Conservation (phyloP, 1,139 yeast species). For the Candida tropicalis region DNA sequence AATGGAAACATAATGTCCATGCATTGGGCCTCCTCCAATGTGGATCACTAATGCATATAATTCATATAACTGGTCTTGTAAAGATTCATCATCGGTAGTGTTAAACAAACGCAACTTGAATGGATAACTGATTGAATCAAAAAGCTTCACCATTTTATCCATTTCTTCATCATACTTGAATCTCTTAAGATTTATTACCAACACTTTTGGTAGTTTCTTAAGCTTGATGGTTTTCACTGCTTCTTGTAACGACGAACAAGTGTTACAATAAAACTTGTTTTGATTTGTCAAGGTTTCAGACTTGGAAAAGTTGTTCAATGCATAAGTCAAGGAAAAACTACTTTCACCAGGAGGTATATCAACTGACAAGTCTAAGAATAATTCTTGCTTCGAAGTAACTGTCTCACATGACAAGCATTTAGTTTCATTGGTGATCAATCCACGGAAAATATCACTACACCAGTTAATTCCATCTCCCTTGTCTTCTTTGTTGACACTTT, state of each 20-base stretch:
- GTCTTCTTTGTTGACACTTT: conserved; percentile 52
- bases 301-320: conserved; percentile 78
- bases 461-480: conserved; percentile 41
- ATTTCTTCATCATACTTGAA: conserved; percentile 87
- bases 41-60: conserved; percentile 87
- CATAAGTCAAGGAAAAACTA: conserved; percentile 65
- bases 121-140: conserved; percentile 84
- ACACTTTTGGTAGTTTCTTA: conserved; percentile 72
- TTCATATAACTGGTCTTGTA: conserved; percentile 62
- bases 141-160: conserved; percentile 81
- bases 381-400: conserved; percentile 82
- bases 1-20: conserved; percentile 91
- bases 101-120: conserved; percentile 72
- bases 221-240: conserved; percentile 92
- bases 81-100: conserved; percentile 54
- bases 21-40: conserved; percentile 97
- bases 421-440: conserved; percentile 82
- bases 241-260: conserved; percentile 88
- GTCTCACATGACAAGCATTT: conserved; percentile 90
- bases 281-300: conserved; percentile 84
- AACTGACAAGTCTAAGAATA: conserved; percentile 81
- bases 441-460: conserved; percentile 80
- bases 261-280: conserved; percentile 91
- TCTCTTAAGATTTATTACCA: conserved; percentile 84
- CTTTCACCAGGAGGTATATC: conserved; percentile 77